Evolutionary conservation across 1,139 yeast species (phyloP), one percentile per base, ranked within the genome.

Genomic region (Scheffersomyces insectosa): DNA sequence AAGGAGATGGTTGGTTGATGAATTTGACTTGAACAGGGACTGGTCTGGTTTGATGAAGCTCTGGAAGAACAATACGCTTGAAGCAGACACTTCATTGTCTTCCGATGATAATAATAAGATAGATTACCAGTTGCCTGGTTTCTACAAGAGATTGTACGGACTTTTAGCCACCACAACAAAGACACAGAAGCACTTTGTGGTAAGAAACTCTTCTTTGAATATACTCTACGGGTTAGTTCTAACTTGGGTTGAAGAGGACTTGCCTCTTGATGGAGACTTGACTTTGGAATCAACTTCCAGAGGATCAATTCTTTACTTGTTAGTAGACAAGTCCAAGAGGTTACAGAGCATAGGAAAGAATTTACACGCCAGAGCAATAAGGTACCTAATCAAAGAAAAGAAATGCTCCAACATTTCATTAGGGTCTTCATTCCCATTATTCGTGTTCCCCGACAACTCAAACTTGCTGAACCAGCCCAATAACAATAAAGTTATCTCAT

Each of bases 1-100:
- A 45, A 66, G 82, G 47, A 59, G 75, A 45, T 82, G 88, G 88
- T 67, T 82, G 36, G 87, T 82, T 14, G 88, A 82, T 51, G 80
- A 74, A 47, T 77, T 80, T 56, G 74, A 77, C 46, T 55, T 75
- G 34, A 66, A 66, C 12, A 65, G 85, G 37, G 87, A 82, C 55
- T 71, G 80, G 70, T 59, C 70, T 10, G 75, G 80, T 20, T 64
- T 82, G 33, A 65, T 72, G 14, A 66, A 68, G 23, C 61, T 82
- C 40, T 61, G 74, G 63, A 66, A 64, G 38, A 65, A 62, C 39
- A 71, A 65, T 45, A 54, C 55, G 31, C 49, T 47, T 28, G 60
- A 58, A 14, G 52, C 55, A 5, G 50, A 44, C 28, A 8, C 25
- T 20, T 20, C 25, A 5, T 38, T 38, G 11, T 16, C 43, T 20